Conservation (phyloP, 352 stramenopile species). For the Phytophthora litchii region DNA sequence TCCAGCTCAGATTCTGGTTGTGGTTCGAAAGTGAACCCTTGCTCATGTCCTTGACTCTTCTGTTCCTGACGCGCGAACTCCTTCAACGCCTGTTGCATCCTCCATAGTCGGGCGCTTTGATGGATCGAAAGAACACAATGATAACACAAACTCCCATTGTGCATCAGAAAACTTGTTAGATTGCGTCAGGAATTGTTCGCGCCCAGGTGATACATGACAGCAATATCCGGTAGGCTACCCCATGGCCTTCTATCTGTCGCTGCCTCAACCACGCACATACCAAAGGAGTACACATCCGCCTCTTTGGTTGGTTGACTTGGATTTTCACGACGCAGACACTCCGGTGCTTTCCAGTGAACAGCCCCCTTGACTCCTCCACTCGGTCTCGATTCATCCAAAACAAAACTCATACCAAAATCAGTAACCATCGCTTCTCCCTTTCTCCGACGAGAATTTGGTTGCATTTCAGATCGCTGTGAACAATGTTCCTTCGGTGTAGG, state of each 20-base stretch:
- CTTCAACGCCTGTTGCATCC: background rate
- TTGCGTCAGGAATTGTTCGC: slow-evolving; percentile 1
- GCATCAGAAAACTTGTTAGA: slow-evolving; percentile 6
- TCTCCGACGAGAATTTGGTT: slow-evolving; percentile 34
- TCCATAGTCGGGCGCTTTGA: slow-evolving; percentile 9
- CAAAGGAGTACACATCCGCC: slow-evolving; percentile 14
- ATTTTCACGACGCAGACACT: slow-evolving; percentile 3
- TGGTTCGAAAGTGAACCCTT: background rate
- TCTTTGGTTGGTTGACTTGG: slow-evolving; percentile 1
- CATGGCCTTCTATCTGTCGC: slow-evolving; percentile 5
- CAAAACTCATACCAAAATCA: slow-evolving; percentile 26
- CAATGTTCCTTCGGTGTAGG: slow-evolving; percentile 13
- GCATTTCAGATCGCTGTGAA: slow-evolving; percentile 32
- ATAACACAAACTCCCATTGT: slow-evolving; percentile 17
- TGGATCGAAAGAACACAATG: slow-evolving; percentile 21
- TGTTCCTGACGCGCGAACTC: slow-evolving; percentile 8
- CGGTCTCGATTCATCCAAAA: slow-evolving; percentile 7
- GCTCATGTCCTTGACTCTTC: background rate
- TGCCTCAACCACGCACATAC: slow-evolving; percentile 13
- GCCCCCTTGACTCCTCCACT: slow-evolving; percentile 1
- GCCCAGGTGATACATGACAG: slow-evolving; percentile 9
- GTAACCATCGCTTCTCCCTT: slow-evolving; percentile 29
- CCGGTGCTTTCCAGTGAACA: slow-evolving; percentile 9
- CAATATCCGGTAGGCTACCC: slow-evolving; percentile 3
- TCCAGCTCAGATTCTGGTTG: slow-evolving; percentile 8